Conservation (phyloP, 2,329 filamentous ascomycete genomes). For the Neocucurbitaria cava region DNA sequence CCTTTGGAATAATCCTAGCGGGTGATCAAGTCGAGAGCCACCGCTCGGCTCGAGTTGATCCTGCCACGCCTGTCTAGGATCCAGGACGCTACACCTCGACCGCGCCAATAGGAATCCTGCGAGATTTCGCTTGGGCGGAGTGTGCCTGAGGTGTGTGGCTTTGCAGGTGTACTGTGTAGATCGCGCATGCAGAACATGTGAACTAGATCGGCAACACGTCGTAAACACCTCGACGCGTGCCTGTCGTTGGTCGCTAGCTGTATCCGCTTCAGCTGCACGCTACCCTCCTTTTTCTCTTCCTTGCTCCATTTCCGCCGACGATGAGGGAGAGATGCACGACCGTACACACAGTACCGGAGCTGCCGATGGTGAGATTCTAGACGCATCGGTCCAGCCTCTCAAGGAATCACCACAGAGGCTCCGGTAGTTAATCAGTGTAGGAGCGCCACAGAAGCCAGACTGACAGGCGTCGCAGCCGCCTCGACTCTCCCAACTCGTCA, state of each 20-base stretch:
- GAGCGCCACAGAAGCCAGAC: neutral
- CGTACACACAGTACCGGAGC: slow-evolving; percentile 20
- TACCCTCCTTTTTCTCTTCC: slow-evolving; percentile 18
- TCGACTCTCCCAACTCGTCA: slow-evolving; percentile 11
- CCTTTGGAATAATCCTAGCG: slow-evolving; percentile 42
- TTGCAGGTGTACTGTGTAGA: slow-evolving; percentile 22
- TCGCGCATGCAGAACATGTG: slow-evolving; percentile 13
- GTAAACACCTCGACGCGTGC: slow-evolving; percentile 7
- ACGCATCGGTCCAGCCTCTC: slow-evolving; percentile 7
- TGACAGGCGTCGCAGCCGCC: slow-evolving; percentile 32
- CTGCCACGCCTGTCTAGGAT: slow-evolving; percentile 23
- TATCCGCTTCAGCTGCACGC: slow-evolving; percentile 26
- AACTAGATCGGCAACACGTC: slow-evolving; percentile 15
- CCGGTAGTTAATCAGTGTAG: neutral
- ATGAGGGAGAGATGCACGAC: slow-evolving; percentile 16
- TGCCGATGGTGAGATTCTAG: slow-evolving; percentile 20
- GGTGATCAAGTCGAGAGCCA: slow-evolving; percentile 43
- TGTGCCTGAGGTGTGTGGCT: slow-evolving; percentile 29
- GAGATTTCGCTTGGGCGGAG: slow-evolving; percentile 9
- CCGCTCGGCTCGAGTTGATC: slow-evolving; percentile 29
- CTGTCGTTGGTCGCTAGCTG: slow-evolving; percentile 15
- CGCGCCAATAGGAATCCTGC: neutral
- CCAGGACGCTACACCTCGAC: neutral
- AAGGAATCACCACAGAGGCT: slow-evolving; percentile 3
- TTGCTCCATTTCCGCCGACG: slow-evolving; percentile 9